phyloP scores from a whole-genome alignment of 1,284 basidiomycete species.

The Cutaneotrichosporon daszewskae region DNA sequence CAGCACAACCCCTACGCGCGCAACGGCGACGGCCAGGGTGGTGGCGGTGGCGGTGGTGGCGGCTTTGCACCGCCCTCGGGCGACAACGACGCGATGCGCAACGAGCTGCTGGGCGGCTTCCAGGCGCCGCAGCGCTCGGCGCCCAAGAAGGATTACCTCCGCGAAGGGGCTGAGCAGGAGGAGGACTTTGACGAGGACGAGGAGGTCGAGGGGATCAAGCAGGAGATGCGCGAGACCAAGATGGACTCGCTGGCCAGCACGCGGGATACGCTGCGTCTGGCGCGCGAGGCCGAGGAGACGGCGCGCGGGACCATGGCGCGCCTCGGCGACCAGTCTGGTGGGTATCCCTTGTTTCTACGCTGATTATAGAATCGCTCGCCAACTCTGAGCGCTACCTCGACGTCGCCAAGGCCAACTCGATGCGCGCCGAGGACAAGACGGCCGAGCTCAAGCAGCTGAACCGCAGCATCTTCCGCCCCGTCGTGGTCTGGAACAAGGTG shows the following conservation, averaged over 20 bases:
- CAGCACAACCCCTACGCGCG: constrained; percentile 16
- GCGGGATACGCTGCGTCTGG: constrained; percentile 82
- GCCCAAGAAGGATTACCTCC: constrained; percentile 48
- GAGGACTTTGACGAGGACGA: constrained; percentile 79
- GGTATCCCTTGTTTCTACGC: constrained; percentile 23
- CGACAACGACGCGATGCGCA: constrained; percentile 58
- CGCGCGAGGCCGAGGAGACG: constrained; percentile 92
- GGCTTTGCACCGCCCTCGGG: neutral
- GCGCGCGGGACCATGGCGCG: constrained; percentile 77
- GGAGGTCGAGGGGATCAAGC: constrained; percentile 93
- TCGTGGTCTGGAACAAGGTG: constrained; percentile 78
- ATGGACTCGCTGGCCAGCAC: constrained; percentile 88
- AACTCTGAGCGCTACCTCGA: constrained; percentile 96
- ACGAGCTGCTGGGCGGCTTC: constrained; percentile 50
- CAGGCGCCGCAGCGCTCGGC: constrained; percentile 2
- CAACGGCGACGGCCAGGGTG: neutral
- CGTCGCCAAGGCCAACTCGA: constrained; percentile 81
- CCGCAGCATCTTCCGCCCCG: constrained; percentile 80
- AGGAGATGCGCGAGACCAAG: constrained; percentile 83
- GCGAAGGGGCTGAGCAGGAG: constrained; percentile 44
- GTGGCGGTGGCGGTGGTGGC: neutral
- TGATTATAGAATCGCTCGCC: constrained; percentile 58
- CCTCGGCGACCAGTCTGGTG: constrained; percentile 93
- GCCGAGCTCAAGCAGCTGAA: constrained; percentile 83
- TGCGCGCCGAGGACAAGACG: constrained; percentile 86